Evolutionary conservation across 2,329 filamentous ascomycete species (phyloP), one percentile per base, ranked within the genome.

Genomic region (Botrytis paeoniae): DNA sequence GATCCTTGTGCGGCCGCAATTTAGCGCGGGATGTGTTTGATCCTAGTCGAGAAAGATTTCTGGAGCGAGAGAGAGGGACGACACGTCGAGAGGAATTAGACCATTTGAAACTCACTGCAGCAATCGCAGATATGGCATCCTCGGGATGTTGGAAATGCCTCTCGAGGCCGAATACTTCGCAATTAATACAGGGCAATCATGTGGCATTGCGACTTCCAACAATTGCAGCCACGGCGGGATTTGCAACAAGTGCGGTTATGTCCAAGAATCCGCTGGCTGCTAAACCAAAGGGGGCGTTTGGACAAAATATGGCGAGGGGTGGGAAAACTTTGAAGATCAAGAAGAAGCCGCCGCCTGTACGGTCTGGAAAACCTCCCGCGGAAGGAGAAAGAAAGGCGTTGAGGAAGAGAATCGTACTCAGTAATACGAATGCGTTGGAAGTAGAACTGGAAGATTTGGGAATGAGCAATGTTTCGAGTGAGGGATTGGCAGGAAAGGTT

Each of bases 401-500:
- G 81, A 91, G 94, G 77, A 97, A 97, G 85, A 90, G 93, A 78
- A 93, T 99, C 79, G 90, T 97, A 74, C 89, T 99, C 74, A 95
- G 92, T 85, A 99, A 98, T 84, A 92, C 93, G 82, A 98, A 97
- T 83, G 96, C 96, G 68, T 85, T 98, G 54, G 89, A 91, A 74
- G 92, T 98, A 12, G 81, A 85, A 37, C 85, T 97, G 77, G 83
- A 86, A 74, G 87, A 91, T 66, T 80, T 97, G 71, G 86, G 83
- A 20, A 80, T 83, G 16, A 84, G 87, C 75, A 87, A 91, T 83
- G 82, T 86, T 29, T 84, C 83, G 16, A 84, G 87, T 75, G 87
- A 91, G 82, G 82, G 85, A 35, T 66, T 69, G 69, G 83, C 87
- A 16, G 93, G 92, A 51, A 87, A 87, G 74, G 88, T 98, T 43